Percentiles rank a stretch among this genome's conserved stretches.
Conservation (phyloP, 2,329 filamentous ascomycete genomes). For the Diplocarpon rosae region DNA sequence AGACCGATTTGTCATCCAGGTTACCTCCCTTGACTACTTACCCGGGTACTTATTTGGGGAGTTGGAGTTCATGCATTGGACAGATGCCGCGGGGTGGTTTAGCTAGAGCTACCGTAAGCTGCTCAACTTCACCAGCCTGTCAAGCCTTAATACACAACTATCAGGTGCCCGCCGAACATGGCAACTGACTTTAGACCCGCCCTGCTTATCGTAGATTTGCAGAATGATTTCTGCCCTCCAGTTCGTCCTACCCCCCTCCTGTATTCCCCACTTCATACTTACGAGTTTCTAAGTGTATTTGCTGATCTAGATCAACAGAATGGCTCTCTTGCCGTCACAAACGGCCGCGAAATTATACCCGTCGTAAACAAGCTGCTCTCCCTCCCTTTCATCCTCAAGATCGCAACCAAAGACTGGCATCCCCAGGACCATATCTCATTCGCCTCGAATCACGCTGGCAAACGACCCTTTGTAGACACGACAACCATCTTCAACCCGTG, state of each 20-base stretch:
- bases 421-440: slow-evolving; percentile 79
- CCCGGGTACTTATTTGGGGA: too few species aligned
- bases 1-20: too few species aligned
- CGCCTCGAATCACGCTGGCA: slow-evolving; percentile 61
- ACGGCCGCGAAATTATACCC: slow-evolving; percentile 59
- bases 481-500: slow-evolving; percentile 55
- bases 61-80: too few species aligned
- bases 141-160: neutral
- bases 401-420: slow-evolving; percentile 92
- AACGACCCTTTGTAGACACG: slow-evolving; percentile 55
- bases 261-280: neutral
- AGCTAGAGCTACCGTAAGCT: neutral
- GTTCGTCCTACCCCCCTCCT: slow-evolving; percentile 39
- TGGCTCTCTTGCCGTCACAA: slow-evolving; percentile 72
- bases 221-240: slow-evolving; percentile 90
- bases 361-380: slow-evolving; percentile 64
- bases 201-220: slow-evolving; percentile 74
- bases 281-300: too few species aligned
- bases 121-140: neutral
- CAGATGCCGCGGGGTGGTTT: too few species aligned
- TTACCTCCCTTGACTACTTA: too few species aligned
- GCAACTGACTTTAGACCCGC: slow-evolving; percentile 36
- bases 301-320: slow-evolving; percentile 39
- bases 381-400: slow-evolving; percentile 58
- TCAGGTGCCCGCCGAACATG: slow-evolving; percentile 7